Base-by-base conservation (phyloP, 371 early-diverging fungal genomes). In the Syncephalastrum racemosum region DNA sequence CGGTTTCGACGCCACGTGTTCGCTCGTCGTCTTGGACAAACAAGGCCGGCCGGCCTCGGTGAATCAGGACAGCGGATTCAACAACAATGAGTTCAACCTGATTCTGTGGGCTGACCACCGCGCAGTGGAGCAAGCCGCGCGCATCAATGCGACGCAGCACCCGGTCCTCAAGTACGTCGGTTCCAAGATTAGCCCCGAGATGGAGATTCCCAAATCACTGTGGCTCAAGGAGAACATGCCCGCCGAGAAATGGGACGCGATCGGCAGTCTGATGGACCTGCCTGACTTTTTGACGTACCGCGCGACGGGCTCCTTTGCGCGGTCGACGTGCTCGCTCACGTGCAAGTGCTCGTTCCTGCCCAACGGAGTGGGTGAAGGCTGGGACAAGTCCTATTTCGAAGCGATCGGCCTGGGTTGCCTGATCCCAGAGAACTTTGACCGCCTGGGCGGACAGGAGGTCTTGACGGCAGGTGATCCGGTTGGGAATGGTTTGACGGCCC, bases 31-130 rank as follows among this genome's bases (percentile, higher is more conserved):
- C 6, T 59, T 84, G 47, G 80, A 84, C 39, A 73, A 77, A 18
- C 46, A 73, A 10, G 80, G 77, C 2, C 42, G 62, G 1, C 86
- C 88, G 0, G 72, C 82, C 0, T 75, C 85, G 4, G 73, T 87
- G 19, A 75, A 81, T 31, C 64, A 70, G 7, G 62, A 25, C 0
- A 73, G 72, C 40, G 57, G 54, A 1, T 79, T 75, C 55, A 59
- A 66, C 23, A 70, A 81, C 39, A 53, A 81, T 42, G 52, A 70
- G 13, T 67, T 68, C 42, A 87, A 90, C 49, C 70, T 89, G 39
- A 86, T 90, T 46, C 68, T 91, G 60, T 91, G 91, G 91, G 85
- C 85, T 55, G 90, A 91, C 64, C 90, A 90, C 59, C 75, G 91
- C 4, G 87, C 89, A 3, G 71, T 72, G 8, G 75, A 77, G 0